Evolutionary conservation across 2,329 filamentous ascomycete genomes (phyloP), one percentile per base, ranked within the genome.

Genomic region (Trichoderma oligosporum): DNA sequence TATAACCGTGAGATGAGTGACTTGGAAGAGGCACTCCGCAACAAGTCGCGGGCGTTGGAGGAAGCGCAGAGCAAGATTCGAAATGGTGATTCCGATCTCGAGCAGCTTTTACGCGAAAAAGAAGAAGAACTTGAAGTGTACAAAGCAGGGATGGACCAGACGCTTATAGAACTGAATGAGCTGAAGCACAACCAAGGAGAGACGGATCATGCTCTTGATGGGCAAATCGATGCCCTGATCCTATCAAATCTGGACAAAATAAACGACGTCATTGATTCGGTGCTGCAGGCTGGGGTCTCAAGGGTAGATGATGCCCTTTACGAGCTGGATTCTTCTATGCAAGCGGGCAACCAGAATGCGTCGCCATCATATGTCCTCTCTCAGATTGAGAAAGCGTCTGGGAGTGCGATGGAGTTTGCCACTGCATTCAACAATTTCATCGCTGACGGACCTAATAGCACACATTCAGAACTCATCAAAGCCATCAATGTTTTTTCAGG

Each of bases 341-440:
- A 97, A 71, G 94, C 93, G 38, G 94, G 94, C 72, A 99, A 99
- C 76, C 94, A 97, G 75, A 99, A 95, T 67, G 94, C 94, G 1
- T 96, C 92, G 38, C 91, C 94, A 12, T 84, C 93, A 1, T 97
- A 95, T 69, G 92, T 99, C 11, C 80, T 99, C 49, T 97, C 93
- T 2, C 93, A 97, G 71, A 92, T 97, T 58, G 94, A 99, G 71
- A 99, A 97, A 77, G 92, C 94, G 0, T 94, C 92, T 7, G 85
- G 91, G 8, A 96, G 86, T 63, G 91, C 94, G 11, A 97, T 95
- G 73, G 94, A 99, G 70, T 99, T 99, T 73, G 94, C 93, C 1
- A 97, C 93, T 0, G 87, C 94, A 0, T 99, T 97, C 80, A 99
- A 97, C 78, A 96, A 96, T 74, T 97, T 95, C 72, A 95, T 99